Evolutionary conservation across 2,329 filamentous ascomycete genomes (phyloP), one percentile per base, ranked within the genome.

Genomic region (Phaeosphaeriaceae sp.): DNA sequence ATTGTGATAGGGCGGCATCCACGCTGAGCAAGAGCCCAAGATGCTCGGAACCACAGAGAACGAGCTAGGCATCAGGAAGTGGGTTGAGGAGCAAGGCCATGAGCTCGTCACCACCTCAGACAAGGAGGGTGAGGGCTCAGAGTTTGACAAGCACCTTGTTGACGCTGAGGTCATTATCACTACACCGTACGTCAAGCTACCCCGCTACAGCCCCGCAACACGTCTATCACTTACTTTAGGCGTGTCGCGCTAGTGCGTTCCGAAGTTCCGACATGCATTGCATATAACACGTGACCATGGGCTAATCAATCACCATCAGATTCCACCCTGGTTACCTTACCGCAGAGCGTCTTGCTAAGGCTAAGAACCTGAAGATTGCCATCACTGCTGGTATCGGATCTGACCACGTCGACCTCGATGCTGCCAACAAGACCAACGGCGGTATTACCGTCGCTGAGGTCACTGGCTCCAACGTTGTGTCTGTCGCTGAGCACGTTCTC

Each of bases 111-210:
- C 94, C 68, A 99, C 94, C 60, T 96, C 92, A 37, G 91, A 97
- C 83, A 99, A 99, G 83, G 94, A 99, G 67, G 89, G 91, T 62
- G 89, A 91, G 80, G 84, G 88, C 83, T 97, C 93, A 54, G 89
- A 83, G 63, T 97, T 99, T 66, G 94, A 97, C 78, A 84, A 92
- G 81, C 91, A 99, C 80, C 85, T 99, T 46, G 92, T 94, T 55
- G 94, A 97, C 73, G 92, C 94, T 56, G 94, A 99, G 79, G 83
- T 99, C 77, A 97, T 99, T 84, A 97, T 99, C 79, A 99, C 94
- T 65, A 99, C 94, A 50, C 94, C 94, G 89, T 96, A 77, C 69
- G 81, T 66, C 20, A 36, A 64, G 56, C 63, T 69, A 57, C 64
- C 62, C 62, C 66, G 63, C 66, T 66, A 54, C 39, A 42, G 64